phyloP scores from a whole-genome alignment of 2,329 filamentous ascomycete species.

The Colletotrichum lini region DNA sequence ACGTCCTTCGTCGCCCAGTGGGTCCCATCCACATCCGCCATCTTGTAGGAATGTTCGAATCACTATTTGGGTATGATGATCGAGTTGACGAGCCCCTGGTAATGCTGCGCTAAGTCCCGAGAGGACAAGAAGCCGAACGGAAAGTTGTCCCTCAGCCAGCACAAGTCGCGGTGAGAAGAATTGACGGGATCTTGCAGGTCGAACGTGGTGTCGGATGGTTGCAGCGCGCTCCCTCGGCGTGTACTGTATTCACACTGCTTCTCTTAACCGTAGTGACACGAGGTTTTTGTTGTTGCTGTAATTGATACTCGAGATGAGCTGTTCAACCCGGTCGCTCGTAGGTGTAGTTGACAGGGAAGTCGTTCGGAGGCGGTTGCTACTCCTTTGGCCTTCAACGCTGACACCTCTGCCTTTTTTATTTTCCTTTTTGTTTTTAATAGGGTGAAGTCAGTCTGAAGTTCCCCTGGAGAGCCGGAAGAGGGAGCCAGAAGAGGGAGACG shows the following conservation, averaged over 20 bases:
- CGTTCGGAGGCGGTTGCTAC: background rate
- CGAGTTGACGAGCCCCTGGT: background rate
- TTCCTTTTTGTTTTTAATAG: background rate
- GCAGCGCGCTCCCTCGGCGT: conserved; percentile 21
- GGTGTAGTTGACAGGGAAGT: background rate
- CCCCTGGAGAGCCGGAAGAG: conserved; percentile 1
- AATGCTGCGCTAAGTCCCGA: background rate
- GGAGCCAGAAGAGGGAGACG: conserved; percentile 7
- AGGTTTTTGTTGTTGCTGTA: background rate
- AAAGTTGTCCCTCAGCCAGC: conserved; percentile 2
- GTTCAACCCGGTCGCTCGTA: background rate
- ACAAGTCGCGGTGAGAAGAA: conserved; percentile 24
- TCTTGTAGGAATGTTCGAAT: conserved; percentile 46
- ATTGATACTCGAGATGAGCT: background rate
- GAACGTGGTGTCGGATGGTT: conserved; percentile 31
- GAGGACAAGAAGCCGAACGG: conserved; percentile 1
- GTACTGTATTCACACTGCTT: conserved; percentile 16
- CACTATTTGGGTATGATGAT: background rate
- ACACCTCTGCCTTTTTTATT: conserved; percentile 14
- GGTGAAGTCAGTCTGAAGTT: conserved; percentile 16
- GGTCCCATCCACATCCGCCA: conserved; percentile 54
- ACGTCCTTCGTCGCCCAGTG: conserved; percentile 67
- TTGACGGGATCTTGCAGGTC: conserved; percentile 30
- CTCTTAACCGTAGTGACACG: background rate
- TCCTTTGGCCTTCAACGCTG: background rate